Evolutionary conservation across 257 asterid species (phyloP), one percentile per base, ranked within the genome.

Genomic region (Verbena officinalis): DNA sequence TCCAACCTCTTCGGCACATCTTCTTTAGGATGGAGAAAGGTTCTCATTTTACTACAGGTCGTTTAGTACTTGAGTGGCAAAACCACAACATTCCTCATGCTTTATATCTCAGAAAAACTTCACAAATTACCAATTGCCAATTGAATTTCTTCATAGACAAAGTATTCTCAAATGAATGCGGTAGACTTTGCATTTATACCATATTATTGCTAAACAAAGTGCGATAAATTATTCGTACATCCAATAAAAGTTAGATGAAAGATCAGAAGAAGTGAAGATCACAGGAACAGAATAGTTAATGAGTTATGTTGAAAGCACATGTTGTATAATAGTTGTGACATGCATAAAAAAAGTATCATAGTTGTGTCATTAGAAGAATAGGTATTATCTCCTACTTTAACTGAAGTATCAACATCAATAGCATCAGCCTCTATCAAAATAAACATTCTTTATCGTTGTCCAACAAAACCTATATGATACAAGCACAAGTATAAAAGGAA

Each of bases 401-500:
- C n/a, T n/a, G n/a, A n/a, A n/a, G n/a, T n/a, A n/a, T n/a, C n/a
- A n/a, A n/a, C n/a, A n/a, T n/a, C n/a, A n/a, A n/a, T n/a, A n/a
- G n/a, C n/a, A n/a, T n/a, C n/a, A n/a, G n/a, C n/a, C n/a, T n/a
- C n/a, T n/a, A n/a, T n/a, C n/a, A n/a, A n/a, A n/a, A n/a, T n/a
- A n/a, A n/a, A n/a, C n/a, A n/a, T n/a, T 22, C 34, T 21, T 42
- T 46, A 69, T 16, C 50, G 42, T 54, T 6, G 13, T 49, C 58
- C 31, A 46, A 55, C 62, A 45, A 27, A 53, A 57, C 51, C 49
- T 19, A 46, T 27, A 16, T 20, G 60, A 12, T 23, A 51, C 15
- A 59, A 34, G 62, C 34, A 75, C 15, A 61, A 40, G 59, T 24
- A 50, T 15, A 13, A 36, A 64, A 62, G 46, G 19, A 62, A 54